Base-by-base conservation (phyloP, 306 rosid species). In the Trifolium repens region DNA sequence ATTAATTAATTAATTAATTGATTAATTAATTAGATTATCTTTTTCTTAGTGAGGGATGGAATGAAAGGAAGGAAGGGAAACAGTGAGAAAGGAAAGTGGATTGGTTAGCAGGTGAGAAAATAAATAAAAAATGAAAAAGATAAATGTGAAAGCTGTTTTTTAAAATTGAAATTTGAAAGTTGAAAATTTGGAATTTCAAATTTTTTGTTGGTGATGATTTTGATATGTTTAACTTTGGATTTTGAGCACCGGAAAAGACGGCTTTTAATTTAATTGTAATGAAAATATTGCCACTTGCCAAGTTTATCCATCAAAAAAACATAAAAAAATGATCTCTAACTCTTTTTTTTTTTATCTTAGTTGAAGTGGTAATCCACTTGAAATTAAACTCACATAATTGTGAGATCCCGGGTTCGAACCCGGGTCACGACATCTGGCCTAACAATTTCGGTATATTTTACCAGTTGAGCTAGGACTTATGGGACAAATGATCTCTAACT, bases 21-120 rank as follows among this genome's bases (percentile, higher is more conserved):
- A 22, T 22, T 22, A 44, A 3, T 46, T 46, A 9, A 39, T 40
- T 66, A 22, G 34, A 65, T 40, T 66, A 66, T 15, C 11, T 30
- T 16, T 9, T 1, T 63, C 6, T 34, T 63, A 4, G 35, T 67
- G 13, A 26, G 14, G 9, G 42, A 6, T 37, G 8, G 0, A 7
- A 39, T 40, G 37, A 17, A 67, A 43, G 1, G 26, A 68, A 49
- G 54, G 54, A 47, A 54, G 0, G 26, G 34, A 47, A 69, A 52
- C 4, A 5, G 75, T 17, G 17, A 73, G 42, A 67, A 16, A 49
- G 62, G 34, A 68, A 34, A 58, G 63, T 30, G 54, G 77, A 43
- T 73, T 61, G 77, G 69, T 73, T 61, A 79, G 69, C 14, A 27
- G 32, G 57, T 68, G 57, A 43, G 5, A 44, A 47, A 53, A 79